Conservation (phyloP, 371 early-diverging fungal species). For the Mucor racemosus region DNA sequence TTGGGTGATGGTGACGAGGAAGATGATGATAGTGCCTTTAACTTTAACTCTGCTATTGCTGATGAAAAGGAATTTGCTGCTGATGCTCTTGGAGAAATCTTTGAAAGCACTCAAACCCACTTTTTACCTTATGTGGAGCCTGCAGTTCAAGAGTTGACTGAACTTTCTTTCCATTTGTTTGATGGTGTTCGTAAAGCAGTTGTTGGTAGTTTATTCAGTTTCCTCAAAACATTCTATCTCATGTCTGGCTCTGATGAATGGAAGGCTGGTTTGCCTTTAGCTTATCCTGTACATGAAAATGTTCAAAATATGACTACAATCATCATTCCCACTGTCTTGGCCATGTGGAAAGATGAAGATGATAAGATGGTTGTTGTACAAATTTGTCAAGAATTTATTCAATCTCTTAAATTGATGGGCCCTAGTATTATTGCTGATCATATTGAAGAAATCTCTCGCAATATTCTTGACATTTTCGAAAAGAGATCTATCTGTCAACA, state of each 20-base stretch:
- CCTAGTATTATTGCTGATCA: constrained; percentile 78
- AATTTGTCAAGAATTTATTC: constrained; percentile 73
- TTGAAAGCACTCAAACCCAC: constrained; percentile 72
- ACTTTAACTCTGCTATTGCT: constrained; percentile 82
- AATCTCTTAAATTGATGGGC: constrained; percentile 75
- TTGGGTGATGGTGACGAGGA: constrained; percentile 52
- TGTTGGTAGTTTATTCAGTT: constrained; percentile 71
- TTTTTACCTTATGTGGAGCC: constrained; percentile 88
- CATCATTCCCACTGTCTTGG: constrained; percentile 72
- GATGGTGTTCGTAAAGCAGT: constrained; percentile 87
- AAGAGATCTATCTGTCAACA: constrained; percentile 87
- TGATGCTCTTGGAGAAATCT: constrained; percentile 85
- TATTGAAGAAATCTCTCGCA: constrained; percentile 61
- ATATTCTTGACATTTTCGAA: constrained; percentile 73
- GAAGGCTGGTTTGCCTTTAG: constrained; percentile 73
- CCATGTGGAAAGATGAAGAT: constrained; percentile 82
- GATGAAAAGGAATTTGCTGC: constrained; percentile 93
- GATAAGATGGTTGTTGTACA: constrained; percentile 82
- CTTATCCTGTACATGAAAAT: constrained; percentile 74
- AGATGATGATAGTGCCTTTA: constrained; percentile 61
- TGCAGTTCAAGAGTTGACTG: constrained; percentile 65
- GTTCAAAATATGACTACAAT: constrained; percentile 71
- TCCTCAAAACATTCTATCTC: constrained; percentile 74
- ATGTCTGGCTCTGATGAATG: constrained; percentile 71
- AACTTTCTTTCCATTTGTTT: constrained; percentile 71